Evolutionary conservation across 78 protist species (phyloP), one percentile per base, ranked within the genome.

Genomic region (Dictyostelium capitatum): DNA sequence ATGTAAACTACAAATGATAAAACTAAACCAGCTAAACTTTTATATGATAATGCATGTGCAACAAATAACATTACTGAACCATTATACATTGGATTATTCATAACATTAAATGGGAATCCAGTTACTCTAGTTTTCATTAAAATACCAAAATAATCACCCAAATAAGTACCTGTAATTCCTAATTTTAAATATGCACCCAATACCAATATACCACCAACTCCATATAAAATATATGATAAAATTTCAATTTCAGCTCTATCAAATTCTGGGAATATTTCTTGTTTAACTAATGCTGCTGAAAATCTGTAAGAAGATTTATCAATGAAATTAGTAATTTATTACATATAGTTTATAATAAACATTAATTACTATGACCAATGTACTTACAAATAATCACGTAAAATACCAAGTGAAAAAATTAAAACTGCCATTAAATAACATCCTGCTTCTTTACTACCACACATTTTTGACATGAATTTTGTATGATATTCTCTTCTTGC

Each of bases 121-220:
- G 89, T 82, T 70, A 97, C 97, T 23, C 81, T 48, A 14, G 64
- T 94, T 80, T 91, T 79, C 97, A 97, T 95, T 32, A 96, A 89
- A 62, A 97, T 97, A 41, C 97, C 98, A 82, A 95, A 97, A 87
- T 97, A 97, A 80, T 97, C 98, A 37, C 97, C 98, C 5, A 96
- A 83, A 79, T 95, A 96, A 23, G 98, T 96, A 30, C 98, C 98
- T 7, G 98, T 97, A 75, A 97, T 72, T 23, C 98, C 98, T 53
- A 97, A 95, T 30, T 90, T 80, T 8, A 15, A 30, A 32, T 83
- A 67, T 28, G 97, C 62, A 15, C 95, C 23, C 12, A 53, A 37
- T 43, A 95, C 97, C 9, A 97, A 64, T 41, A 95, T 73, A 30
- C 54, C 43, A 59, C 97, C 98, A 19, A 54, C 19, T 15, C 47